Percentiles rank a stretch among this genome's conserved stretches.
Conservation (phyloP, 2,329 filamentous ascomycete species). For the Proliferodiscus dingleyae region DNA sequence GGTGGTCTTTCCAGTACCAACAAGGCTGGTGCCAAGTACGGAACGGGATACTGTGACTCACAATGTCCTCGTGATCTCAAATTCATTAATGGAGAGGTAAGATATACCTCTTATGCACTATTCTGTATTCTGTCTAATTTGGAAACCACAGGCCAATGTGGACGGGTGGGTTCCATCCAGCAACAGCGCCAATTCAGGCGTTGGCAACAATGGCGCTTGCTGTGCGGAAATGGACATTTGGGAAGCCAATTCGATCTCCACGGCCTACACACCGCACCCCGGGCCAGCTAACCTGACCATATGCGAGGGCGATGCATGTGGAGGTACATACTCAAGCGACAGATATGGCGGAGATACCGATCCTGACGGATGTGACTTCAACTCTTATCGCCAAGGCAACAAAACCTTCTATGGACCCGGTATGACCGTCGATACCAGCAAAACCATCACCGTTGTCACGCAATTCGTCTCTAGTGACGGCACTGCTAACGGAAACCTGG, state of each 20-base stretch:
- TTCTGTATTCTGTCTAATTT: background rate
- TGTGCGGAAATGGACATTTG: constrained; percentile 65
- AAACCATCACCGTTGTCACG: constrained; percentile 52
- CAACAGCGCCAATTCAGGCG: constrained; percentile 47
- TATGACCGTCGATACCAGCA: constrained; percentile 46
- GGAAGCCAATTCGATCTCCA: constrained; percentile 56
- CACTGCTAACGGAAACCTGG: constrained; percentile 44
- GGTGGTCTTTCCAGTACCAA: constrained; percentile 51
- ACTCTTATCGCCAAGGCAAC: constrained; percentile 54
- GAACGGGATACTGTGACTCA: constrained; percentile 55
- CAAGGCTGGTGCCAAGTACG: constrained; percentile 54
- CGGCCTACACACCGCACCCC: constrained; percentile 53
- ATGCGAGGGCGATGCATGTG: constrained; percentile 39
- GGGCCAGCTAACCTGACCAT: constrained; percentile 39
- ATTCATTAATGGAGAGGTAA: constrained; percentile 46
- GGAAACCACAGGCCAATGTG: constrained; percentile 42
- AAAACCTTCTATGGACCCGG: constrained; percentile 51
- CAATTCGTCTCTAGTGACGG: constrained; percentile 49
- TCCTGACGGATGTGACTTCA: constrained; percentile 58
- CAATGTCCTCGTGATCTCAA: constrained; percentile 48
- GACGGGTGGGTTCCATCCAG: constrained; percentile 44
- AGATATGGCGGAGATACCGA: constrained; percentile 54
- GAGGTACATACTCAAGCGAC: constrained; percentile 33
- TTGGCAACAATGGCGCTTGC: constrained; percentile 52
- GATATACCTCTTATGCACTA: background rate